Evolutionary conservation across 148 eudicot genomes (phyloP).

Genomic region (Drosera capensis): DNA sequence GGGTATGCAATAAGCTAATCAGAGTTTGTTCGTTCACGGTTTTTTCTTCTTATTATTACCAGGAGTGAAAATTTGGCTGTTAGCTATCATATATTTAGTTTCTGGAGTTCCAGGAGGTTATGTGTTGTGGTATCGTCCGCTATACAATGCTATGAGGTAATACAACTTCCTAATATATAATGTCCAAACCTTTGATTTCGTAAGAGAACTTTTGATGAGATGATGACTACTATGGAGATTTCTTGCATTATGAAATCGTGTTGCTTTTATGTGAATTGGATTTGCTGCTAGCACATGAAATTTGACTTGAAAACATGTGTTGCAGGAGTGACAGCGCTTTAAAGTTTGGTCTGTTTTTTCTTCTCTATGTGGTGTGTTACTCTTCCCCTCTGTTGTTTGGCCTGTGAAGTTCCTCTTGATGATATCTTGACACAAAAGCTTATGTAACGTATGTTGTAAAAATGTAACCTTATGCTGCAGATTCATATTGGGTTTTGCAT

Average conservation of each 20-base stretch:
- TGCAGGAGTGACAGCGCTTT: conserved; percentile 81
- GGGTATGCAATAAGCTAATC: not conserved
- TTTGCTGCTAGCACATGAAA: too few species aligned
- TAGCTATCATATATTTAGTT: conserved; percentile 65
- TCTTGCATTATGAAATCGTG: too few species aligned
- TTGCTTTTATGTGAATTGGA: not conserved
- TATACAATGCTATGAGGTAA: conserved; percentile 95
- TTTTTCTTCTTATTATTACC: not conserved
- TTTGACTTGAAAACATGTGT: not conserved
- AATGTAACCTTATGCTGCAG: too few species aligned
- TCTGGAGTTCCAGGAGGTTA: conserved; percentile 79
- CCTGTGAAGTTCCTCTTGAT: not conserved
- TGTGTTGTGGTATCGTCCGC: conserved; percentile 81
- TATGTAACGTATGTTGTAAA: conserved; percentile 8
- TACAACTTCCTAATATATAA: not conserved
- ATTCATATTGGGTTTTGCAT: conserved; percentile 75
- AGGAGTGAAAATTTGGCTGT: conserved; percentile 79
- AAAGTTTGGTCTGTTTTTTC: conserved; percentile 80
- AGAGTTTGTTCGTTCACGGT: not conserved
- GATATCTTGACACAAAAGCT: conserved; percentile 4
- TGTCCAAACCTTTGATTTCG: not conserved
- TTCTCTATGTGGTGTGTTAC: conserved; percentile 45
- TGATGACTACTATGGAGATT: too few species aligned
- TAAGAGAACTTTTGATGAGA: too few species aligned
- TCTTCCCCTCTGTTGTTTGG: not conserved